A percentile compares a stretch with the other conserved stretches of the same genome.
Conservation (phyloP, 257 asterid species). For the Primulina huaijiensis region DNA sequence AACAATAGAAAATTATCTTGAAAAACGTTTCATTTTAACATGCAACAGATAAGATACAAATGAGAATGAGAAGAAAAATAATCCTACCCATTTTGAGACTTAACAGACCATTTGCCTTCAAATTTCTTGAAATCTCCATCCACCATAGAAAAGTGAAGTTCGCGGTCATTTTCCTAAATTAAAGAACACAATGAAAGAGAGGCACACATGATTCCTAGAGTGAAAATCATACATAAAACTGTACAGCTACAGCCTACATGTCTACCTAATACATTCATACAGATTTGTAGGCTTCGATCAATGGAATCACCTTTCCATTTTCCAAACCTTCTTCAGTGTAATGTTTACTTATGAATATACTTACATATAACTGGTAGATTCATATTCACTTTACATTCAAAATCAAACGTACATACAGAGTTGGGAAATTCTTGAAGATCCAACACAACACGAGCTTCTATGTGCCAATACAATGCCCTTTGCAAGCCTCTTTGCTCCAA, state of each 20-base stretch:
- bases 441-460: slow-evolving; percentile 91
- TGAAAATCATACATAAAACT: not conserved
- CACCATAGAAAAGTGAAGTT: slow-evolving; percentile 85
- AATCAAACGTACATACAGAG: slow-evolving; percentile 50
- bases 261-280: not conserved
- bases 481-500: slow-evolving; percentile 96
- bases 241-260: slow-evolving; percentile 1
- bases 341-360: slow-evolving; percentile 8
- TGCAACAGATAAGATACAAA: not conserved
- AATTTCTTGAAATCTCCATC: slow-evolving; percentile 98
- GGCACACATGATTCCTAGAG: not conserved
- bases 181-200: not conserved
- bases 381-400: not conserved
- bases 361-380: not conserved
- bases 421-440: slow-evolving; percentile 76
- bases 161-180: slow-evolving; percentile 62
- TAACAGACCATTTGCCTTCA: slow-evolving; percentile 91
- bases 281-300: not conserved
- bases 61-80: not conserved
- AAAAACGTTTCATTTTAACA: not conserved
- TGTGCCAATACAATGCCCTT: slow-evolving; percentile 92
- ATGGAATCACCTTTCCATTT: slow-evolving; percentile 6
- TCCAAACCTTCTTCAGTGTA: slow-evolving; percentile 19
- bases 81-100: slow-evolving; percentile 60
- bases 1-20: not conserved